phyloP scores from a whole-genome alignment of 192 early-diverging fungal genomes.

The Diversispora epigaea region DNA sequence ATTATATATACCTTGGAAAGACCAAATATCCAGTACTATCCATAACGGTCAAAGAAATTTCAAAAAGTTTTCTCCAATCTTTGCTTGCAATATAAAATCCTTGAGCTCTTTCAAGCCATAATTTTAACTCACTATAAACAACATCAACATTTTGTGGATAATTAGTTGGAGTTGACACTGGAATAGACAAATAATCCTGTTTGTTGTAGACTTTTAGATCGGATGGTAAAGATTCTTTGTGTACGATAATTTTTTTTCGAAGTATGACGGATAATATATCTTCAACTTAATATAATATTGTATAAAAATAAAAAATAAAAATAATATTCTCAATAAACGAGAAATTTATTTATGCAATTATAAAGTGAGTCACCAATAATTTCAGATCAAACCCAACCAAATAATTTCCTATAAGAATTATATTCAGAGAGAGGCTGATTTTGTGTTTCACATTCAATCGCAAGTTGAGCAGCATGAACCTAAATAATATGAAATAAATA shows the following conservation, averaged over 20 bases:
- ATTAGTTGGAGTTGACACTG: background rate
- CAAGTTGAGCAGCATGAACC: slow-evolving; percentile 25
- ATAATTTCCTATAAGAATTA: slow-evolving; percentile 11
- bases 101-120: slow-evolving; percentile 20
- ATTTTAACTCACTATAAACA: background rate
- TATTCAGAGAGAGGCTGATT: background rate
- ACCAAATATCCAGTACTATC: slow-evolving; percentile 18
- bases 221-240: background rate
- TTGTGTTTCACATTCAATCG: slow-evolving; percentile 8
- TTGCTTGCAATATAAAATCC: slow-evolving; percentile 14
- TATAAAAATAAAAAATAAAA: background rate
- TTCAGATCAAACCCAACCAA: slow-evolving; percentile 7
- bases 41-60: slow-evolving; percentile 22
- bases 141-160: slow-evolving; percentile 1
- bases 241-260: background rate
- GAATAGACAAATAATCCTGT: background rate
- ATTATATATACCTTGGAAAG: slow-evolving; percentile 19
- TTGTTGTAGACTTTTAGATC: background rate
- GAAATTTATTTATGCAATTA: no score
- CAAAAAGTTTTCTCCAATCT: slow-evolving; percentile 23
- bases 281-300: background rate
- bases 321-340: background rate
- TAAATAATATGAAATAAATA: background rate
- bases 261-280: slow-evolving; percentile 11
- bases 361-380: background rate